phyloP scores from a whole-genome alignment of 495 filamentous ascomycete genomes.

The Lasiosphaeria miniovina region DNA sequence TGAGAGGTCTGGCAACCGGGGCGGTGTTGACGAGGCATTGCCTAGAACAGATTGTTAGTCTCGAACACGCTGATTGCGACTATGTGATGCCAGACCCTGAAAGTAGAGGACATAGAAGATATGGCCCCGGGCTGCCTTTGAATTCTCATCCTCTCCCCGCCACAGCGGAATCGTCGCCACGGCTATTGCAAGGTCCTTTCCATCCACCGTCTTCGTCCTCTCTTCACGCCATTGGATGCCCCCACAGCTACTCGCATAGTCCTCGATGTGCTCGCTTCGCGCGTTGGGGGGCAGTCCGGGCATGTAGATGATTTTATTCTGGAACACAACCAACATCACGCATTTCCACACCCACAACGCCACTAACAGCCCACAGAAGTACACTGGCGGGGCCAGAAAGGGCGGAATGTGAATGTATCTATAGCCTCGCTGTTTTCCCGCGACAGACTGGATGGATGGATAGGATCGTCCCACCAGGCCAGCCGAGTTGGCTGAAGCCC shows the following conservation, averaged over 20 bases:
- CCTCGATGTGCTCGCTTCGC: constrained; percentile 55
- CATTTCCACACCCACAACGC: constrained; percentile 77
- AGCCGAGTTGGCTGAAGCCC: constrained; percentile 10
- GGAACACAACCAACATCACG: constrained; percentile 73
- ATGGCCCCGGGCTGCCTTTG: constrained; percentile 13
- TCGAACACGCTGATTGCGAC: constrained; percentile 3
- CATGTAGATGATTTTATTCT: constrained; percentile 84
- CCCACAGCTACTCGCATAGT: constrained; percentile 55
- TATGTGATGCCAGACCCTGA: constrained; percentile 43
- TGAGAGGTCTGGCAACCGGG: constrained; percentile 67
- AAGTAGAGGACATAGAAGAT: constrained; percentile 59
- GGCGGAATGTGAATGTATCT: constrained; percentile 49
- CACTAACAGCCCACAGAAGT: constrained; percentile 65
- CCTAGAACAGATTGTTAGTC: constrained; percentile 41
- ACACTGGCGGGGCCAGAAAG: constrained; percentile 56
- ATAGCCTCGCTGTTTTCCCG: constrained; percentile 6
- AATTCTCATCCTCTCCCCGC: not conserved
- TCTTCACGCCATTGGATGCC: constrained; percentile 64
- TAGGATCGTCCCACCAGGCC: not conserved
- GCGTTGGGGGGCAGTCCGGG: constrained; percentile 64
- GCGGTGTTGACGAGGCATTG: constrained; percentile 66
- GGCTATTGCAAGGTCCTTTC: constrained; percentile 57
- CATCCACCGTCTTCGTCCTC: constrained; percentile 52
- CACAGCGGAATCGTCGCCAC: constrained; percentile 41
- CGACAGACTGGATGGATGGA: constrained; percentile 1